phyloP scores from a whole-genome alignment of 1,284 basidiomycete species.

The Ganoderma lucidum region DNA sequence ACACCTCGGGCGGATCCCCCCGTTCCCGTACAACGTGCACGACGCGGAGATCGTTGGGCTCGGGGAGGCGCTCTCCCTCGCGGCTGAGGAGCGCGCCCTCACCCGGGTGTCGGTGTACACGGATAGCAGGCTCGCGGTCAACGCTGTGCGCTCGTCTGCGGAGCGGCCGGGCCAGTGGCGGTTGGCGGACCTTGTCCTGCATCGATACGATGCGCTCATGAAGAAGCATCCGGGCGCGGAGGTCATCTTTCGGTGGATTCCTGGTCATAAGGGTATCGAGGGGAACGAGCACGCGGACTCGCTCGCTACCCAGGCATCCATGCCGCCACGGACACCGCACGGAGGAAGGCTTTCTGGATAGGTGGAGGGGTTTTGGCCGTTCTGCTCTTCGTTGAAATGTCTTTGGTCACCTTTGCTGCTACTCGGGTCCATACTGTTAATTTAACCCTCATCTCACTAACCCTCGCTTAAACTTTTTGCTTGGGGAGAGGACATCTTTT shows the following conservation, averaged over 20 bases:
- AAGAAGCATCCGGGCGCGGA: not conserved
- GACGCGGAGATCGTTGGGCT: slow-evolving; percentile 9
- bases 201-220: not conserved
- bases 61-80: slow-evolving; percentile 1
- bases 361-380: not conserved
- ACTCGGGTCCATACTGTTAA: not conserved
- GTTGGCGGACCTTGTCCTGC: slow-evolving; percentile 3
- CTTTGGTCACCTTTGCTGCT: not conserved
- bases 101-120: slow-evolving; percentile 4
- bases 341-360: not conserved
- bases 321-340: not conserved
- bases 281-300: slow-evolving; percentile 13
- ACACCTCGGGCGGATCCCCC: slow-evolving; percentile 5
- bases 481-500: not conserved
- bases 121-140: slow-evolving; percentile 8
- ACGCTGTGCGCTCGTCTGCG: slow-evolving; percentile 1
- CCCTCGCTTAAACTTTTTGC: not conserved
- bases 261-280: slow-evolving; percentile 2
- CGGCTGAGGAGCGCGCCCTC: not conserved
- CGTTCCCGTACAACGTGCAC: slow-evolving; percentile 4
- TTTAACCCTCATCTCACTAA: not conserved
- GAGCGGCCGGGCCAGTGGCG: slow-evolving; percentile 8
- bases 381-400: not conserved
- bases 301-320: not conserved
- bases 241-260: slow-evolving; percentile 11